These are phyloP conservation scores for Plasmodium gaboni DNA, from an alignment of 169 alveolate genomes.

Conservation along the genomic window DNA sequence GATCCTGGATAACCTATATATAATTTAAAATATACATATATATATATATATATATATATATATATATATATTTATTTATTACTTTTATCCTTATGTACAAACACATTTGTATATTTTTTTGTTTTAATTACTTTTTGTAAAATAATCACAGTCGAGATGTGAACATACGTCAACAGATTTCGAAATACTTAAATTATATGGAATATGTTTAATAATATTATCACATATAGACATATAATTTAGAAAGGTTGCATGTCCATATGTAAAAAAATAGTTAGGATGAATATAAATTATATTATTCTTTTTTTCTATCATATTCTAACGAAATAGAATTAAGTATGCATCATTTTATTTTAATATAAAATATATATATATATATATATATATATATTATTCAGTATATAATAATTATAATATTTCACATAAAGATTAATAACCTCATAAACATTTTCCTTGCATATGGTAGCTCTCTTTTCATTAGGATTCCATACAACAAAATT, in stretches of 20 bases:
- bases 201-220: conserved; percentile 38
- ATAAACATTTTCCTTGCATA: conserved; percentile 16
- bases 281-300: conserved; percentile 49
- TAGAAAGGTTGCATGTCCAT: conserved; percentile 69
- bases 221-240: conserved; percentile 77
- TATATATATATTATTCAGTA: neutral
- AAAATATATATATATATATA: neutral
- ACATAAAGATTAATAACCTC: conserved; percentile 11
- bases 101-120: neutral
- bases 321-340: neutral
- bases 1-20: conserved; percentile 67
- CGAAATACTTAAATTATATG: conserved; percentile 37
- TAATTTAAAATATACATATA: neutral
- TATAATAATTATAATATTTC: too few species aligned
- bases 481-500: conserved; percentile 62
- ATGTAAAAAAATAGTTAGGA: conserved; percentile 53
- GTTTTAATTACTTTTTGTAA: conserved; percentile 47
- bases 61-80: neutral
- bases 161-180: conserved; percentile 61
- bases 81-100: neutral
- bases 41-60: neutral
- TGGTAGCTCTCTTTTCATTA: conserved; percentile 49
- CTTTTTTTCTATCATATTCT: conserved; percentile 45
- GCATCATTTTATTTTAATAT: too few species aligned
- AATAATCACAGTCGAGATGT: conserved; percentile 63